A percentile compares a stretch with the other conserved stretches of the same genome.
These are phyloP conservation scores for Mimosa bimucronata DNA, from an alignment of 306 rosid genomes.

Conservation along the genomic window DNA sequence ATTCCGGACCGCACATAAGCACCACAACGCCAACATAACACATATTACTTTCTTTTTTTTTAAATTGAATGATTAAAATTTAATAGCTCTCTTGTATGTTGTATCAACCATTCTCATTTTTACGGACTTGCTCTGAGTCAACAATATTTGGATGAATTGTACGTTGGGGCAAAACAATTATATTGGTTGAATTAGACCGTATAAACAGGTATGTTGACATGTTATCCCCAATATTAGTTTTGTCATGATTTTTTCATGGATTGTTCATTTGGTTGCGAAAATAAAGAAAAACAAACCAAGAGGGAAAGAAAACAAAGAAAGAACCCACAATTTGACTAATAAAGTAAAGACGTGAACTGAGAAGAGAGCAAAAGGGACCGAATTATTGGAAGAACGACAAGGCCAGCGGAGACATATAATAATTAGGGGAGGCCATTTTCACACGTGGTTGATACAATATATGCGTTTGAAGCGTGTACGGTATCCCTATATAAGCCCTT, in stretches of 20 bases:
- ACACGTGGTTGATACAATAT: constrained; percentile 37
- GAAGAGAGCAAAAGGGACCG: neutral
- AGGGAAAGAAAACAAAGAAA: neutral
- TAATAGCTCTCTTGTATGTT: too few species aligned
- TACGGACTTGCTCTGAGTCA: neutral
- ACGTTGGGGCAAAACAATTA: too few species aligned
- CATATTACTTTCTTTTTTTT: too few species aligned
- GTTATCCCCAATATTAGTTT: neutral
- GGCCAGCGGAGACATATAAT: neutral
- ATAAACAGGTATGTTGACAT: neutral
- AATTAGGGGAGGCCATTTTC: constrained; percentile 22
- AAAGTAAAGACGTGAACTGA: constrained; percentile 11
- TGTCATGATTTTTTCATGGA: neutral
- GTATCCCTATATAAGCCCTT: constrained; percentile 5
- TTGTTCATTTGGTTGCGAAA: neutral
- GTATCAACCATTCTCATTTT: neutral
- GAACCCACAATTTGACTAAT: constrained; percentile 63
- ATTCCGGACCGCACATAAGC: too few species aligned
- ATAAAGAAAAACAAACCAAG: neutral
- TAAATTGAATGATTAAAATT: too few species aligned
- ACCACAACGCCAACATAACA: neutral
- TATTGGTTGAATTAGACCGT: neutral
- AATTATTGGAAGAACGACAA: constrained; percentile 36
- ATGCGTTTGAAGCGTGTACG: constrained; percentile 41
- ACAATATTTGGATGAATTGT: neutral